Evolutionary conservation across 225 moss, liverwort and hornwort species (phyloP).

Genomic region (Thuidium tamariscinum): DNA sequence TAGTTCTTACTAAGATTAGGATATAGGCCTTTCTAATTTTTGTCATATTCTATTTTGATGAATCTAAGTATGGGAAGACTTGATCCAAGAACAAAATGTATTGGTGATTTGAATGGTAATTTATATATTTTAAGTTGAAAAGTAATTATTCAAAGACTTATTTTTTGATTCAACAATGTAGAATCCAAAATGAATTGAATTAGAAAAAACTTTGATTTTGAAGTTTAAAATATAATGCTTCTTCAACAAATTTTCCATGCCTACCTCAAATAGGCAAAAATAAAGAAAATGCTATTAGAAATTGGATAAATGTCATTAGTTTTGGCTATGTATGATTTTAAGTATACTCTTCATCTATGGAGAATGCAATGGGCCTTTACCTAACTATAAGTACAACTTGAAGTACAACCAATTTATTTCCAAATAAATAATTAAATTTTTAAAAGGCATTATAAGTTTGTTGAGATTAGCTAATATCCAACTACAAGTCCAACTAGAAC

Average conservation of each 20-base stretch:
- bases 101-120: background rate
- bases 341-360: too few relatives aligned
- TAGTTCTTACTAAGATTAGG: background rate
- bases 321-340: too few relatives aligned
- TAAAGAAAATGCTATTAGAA: background rate
- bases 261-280: accelerated
- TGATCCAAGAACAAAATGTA: background rate
- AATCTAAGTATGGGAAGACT: background rate
- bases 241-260: accelerated
- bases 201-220: background rate
- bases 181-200: accelerated
- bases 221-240: background rate
- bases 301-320: background rate
- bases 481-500: too few relatives aligned
- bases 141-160: accelerated
- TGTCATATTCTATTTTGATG: background rate
- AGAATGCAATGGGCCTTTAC: background rate
- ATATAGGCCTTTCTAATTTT: accelerated
- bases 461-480: too few relatives aligned
- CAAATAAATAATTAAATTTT: too few relatives aligned
- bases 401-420: background rate
- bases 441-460: too few relatives aligned
- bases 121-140: background rate
- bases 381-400: background rate
- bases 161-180: background rate